Evolutionary conservation across 1,284 basidiomycete genomes (phyloP).

Genomic region (Polyporus tsugae): DNA sequence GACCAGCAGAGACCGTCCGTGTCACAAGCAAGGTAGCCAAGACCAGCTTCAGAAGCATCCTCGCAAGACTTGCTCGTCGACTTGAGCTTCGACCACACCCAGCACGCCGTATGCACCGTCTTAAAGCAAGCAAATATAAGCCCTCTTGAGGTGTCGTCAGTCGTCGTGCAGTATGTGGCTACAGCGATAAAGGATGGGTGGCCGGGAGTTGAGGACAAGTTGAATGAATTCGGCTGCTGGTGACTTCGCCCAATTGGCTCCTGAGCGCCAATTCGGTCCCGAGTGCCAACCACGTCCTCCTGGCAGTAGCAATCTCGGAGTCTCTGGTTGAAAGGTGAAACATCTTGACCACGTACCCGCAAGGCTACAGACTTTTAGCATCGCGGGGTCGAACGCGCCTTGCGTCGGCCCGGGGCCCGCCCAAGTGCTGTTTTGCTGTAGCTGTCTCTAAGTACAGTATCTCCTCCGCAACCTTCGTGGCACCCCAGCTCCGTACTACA

Average conservation of each 20-base stretch:
- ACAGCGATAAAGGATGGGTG: background rate
- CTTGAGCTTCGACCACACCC: background rate
- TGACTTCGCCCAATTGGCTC: background rate
- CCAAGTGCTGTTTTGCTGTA: background rate
- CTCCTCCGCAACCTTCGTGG: background rate
- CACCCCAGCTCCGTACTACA: too few relatives aligned
- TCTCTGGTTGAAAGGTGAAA: too few relatives aligned
- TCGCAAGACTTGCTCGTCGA: background rate
- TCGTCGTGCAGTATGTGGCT: background rate
- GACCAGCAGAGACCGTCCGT: constrained; percentile 29
- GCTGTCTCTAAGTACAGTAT: background rate
- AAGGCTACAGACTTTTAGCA: too few relatives aligned
- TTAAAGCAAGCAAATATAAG: background rate
- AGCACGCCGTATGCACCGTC: background rate
- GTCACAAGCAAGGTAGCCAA: background rate
- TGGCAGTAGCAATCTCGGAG: too few relatives aligned
- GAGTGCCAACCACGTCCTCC: too few relatives aligned
- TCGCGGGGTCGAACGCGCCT: too few relatives aligned
- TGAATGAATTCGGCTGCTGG: background rate
- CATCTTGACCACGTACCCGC: too few relatives aligned
- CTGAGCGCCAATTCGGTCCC: background rate
- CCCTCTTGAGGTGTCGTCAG: background rate
- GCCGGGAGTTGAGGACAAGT: background rate
- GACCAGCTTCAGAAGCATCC: constrained; percentile 6
- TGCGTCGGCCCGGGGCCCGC: too few relatives aligned